Percentiles rank a stretch among this genome's conserved stretches.
These are phyloP conservation scores for Lasiodiplodia sp. DNA, from an alignment of 2,329 filamentous ascomycete species.

Conservation along the genomic window DNA sequence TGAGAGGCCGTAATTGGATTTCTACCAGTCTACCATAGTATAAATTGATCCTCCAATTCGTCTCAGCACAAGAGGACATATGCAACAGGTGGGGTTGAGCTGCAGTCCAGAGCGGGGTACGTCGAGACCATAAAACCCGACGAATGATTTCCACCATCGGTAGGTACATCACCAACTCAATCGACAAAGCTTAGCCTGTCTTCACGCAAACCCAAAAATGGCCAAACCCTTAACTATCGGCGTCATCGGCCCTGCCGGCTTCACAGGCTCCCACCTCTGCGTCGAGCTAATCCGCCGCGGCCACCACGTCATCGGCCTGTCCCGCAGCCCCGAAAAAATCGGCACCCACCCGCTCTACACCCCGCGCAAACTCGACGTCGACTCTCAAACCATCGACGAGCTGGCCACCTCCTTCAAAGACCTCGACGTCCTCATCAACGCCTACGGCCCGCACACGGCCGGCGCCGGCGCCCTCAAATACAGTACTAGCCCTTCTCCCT, in stretches of 20 bases:
- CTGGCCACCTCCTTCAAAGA: conserved; percentile 40
- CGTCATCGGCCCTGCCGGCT: conserved; percentile 45
- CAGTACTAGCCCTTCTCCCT: conserved; percentile 33
- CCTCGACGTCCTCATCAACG: conserved; percentile 43
- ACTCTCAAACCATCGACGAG: conserved; percentile 35
- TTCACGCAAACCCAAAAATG: neutral
- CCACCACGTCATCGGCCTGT: conserved; percentile 44
- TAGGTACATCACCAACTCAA: too few species aligned
- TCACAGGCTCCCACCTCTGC: conserved; percentile 44
- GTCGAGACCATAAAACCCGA: neutral
- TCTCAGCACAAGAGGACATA: neutral
- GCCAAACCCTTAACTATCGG: conserved; percentile 36
- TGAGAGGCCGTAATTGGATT: conserved; percentile 28
- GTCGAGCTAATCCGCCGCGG: conserved; percentile 45
- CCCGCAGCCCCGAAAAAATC: conserved; percentile 42
- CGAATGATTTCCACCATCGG: too few species aligned
- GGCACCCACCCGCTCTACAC: conserved; percentile 42
- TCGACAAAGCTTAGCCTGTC: neutral
- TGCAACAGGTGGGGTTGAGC: neutral
- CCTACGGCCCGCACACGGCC: conserved; percentile 44
- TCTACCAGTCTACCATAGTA: neutral
- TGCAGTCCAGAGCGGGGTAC: neutral
- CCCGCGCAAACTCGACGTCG: conserved; percentile 40
- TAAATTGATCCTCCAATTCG: fast-evolving
- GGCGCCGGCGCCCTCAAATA: conserved; percentile 41